Base-by-base conservation (phyloP, 1,284 basidiomycete species). In the Trichosporon asahii region DNA sequence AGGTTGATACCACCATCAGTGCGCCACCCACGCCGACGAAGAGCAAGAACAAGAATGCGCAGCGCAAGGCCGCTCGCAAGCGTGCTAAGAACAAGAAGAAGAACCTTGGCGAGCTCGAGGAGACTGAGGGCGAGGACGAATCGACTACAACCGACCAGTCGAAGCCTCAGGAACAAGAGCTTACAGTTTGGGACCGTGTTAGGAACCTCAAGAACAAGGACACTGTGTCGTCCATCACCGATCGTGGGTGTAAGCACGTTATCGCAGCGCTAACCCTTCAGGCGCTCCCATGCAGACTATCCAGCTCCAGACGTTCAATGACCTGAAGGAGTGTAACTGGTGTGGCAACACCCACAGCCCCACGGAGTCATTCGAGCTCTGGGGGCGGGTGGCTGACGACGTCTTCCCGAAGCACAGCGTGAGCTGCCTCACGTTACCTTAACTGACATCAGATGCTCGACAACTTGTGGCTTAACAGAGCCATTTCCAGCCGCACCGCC, bases 21-120 rank as follows among this genome's bases (percentile, higher is more conserved):
- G 57, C 57, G 33, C 57, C 57, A 6, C 57, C 57, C 29, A 61
- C 57, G 18, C 57, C 57, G 5, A 31, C 57, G 1, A 61, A 33
- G 27, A 61, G 57, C 57, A 61, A 31, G 57, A 61, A 2, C 27
- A 61, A 61, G 57, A 61, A 61, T 14, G 57, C 57, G 1, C 27
- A 29, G 15, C 57, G 57, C 29, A 61, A 61, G 57, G 57, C 57
- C 15, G 57, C 57, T 18, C 57, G 57, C 57, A 61, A 61, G 57
- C 57, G 57, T 18, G 57, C 57, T 18, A 61, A 61, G 57, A 61
- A 61, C 57, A 61, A 61, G 57, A 61, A 61, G 57, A 61, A 61
- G 57, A 33, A 33, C 57, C 57, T 61, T 18, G 57, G 57, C 27
- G 57, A 61, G 57, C 29, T 61, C 29, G 57, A 61, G 29, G 57